These are phyloP conservation scores for Dendrobium chrysotoxum DNA, from an alignment of 106 monocot genomes.

Conservation along the genomic window DNA sequence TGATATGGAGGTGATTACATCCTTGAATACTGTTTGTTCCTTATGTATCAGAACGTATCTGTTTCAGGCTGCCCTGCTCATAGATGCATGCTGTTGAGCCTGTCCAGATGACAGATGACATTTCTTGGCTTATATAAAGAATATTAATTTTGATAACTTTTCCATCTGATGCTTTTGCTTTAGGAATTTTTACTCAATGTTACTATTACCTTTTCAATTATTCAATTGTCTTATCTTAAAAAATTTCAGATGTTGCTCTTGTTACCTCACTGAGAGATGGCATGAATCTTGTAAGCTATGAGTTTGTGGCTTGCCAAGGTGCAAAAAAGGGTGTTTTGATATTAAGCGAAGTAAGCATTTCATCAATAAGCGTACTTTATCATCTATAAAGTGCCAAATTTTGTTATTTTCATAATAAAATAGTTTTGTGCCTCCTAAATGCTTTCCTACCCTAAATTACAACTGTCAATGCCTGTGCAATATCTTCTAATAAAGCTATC, in stretches of 20 bases:
- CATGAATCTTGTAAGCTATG: conserved; percentile 99
- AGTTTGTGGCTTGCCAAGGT: conserved; percentile 96
- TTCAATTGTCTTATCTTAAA: background rate
- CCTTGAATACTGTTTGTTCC: background rate
- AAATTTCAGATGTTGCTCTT: conserved; percentile 75
- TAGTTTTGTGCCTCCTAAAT: background rate
- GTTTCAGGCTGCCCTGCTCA: background rate
- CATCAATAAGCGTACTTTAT: background rate
- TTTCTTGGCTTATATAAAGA: background rate
- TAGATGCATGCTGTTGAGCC: background rate
- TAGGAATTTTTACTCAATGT: background rate
- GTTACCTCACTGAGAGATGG: conserved; percentile 97
- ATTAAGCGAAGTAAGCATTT: conserved; percentile 70
- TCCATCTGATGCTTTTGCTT: background rate
- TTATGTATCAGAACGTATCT: background rate
- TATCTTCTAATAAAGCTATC: background rate
- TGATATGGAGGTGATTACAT: background rate
- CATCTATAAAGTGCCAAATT: background rate
- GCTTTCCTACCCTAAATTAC: background rate
- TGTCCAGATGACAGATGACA: background rate
- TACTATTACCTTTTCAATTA: background rate
- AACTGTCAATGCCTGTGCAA: background rate
- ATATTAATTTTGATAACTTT: background rate
- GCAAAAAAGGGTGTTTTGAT: conserved; percentile 95
- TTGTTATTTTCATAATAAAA: background rate